Base-by-base conservation (phyloP, 257 asterid species). In the Capsicum chinense region DNA sequence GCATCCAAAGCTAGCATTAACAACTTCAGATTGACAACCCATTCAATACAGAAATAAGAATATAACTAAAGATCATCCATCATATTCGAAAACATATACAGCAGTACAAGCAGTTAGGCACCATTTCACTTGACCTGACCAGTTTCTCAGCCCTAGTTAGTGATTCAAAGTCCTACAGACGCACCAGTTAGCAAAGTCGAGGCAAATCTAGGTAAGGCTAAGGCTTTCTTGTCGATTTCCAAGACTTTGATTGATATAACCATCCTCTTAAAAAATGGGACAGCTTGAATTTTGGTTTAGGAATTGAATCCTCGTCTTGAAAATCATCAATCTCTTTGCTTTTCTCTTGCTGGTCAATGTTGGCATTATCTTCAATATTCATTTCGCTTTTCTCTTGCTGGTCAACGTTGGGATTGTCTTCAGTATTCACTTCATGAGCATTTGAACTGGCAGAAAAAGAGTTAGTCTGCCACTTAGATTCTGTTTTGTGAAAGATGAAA, bases 251-350 rank as follows among this genome's bases (percentile, higher is more conserved):
- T 82, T 89, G 84, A 26, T 88, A 84, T 15, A 91, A 73, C 83
- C 90, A 83, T 82, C 85, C 86, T 83, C 79, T 90, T 47, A 89
- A 62, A 79, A 88, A 84, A 83, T 85, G 87, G 6, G 88, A 69
- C 79, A 81, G 60, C 79, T 80, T 85, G 60, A 87, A 80, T 81
- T 80, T 85, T 56, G 85, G 85, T 42, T 12, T 76, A 44, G 84
- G 83, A 64, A 79, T 79, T 62, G 59, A 86, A 79, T 76, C 85
- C 52, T 80, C 84, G 37, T 87, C 84, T 69, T 52, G 76, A 33
- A 26, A 48, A 56, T 82, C 67, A 60, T 78, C 83, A 48, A 71
- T 47, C 5, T 80, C 68, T 78, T 9, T 54, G 66, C n/a, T 64
- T 26, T 50, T 78, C 67, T 81, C 21, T 78, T 80, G 83, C 69